Base-by-base conservation (phyloP, 495 filamentous ascomycete genomes). In the Cenococcum geophilum region DNA sequence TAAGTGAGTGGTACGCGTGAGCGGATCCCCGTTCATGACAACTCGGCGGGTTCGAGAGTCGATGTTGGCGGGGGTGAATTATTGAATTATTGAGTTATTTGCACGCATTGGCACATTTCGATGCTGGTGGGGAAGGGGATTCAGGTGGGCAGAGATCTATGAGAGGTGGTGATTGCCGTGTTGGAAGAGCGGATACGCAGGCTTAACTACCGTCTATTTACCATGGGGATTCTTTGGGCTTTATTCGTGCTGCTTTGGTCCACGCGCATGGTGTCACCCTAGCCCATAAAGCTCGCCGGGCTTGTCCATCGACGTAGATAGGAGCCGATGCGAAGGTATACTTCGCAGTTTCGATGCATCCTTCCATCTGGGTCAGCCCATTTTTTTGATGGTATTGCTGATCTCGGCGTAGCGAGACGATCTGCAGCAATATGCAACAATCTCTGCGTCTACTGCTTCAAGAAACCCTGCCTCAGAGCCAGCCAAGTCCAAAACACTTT, bases 371-470 rank as follows among this genome's bases (percentile, higher is more conserved):
- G 25, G 25, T 52, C 49, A 52, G 49, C 18, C 49, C 49, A 52
- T 52, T 52, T 27, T 27, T 16, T 27, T 2, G 12, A 27, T 8
- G 25, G 20, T 25, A 9, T 25, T 25, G 49, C 49, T 52, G 23
- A 52, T 52, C 49, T 16, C 49, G 25, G 49, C 22, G 14, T 23
- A 16, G 20, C 49, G 49, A 27, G 22, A 27, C 8, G 49, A 52
- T 52, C 49, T 25, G 49, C 20, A 45, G 4, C 11, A 14, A 45
- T 45, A n/a, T n/a, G n/a, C 40, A 20, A 52, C 49, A 20, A n/a
- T n/a, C n/a, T n/a, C 23, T 45, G 40, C 49, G 14, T 8, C 16
- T 52, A 52, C 49, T 52, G 49, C 18, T 52, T 52, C 49, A 52
- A 32, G 49, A 4, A 45, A 18, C 11, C n/a, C 49, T 25, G 21